These are phyloP conservation scores for Globisporangium spiculum DNA, from an alignment of 352 stramenopile genomes.

Conservation along the genomic window DNA sequence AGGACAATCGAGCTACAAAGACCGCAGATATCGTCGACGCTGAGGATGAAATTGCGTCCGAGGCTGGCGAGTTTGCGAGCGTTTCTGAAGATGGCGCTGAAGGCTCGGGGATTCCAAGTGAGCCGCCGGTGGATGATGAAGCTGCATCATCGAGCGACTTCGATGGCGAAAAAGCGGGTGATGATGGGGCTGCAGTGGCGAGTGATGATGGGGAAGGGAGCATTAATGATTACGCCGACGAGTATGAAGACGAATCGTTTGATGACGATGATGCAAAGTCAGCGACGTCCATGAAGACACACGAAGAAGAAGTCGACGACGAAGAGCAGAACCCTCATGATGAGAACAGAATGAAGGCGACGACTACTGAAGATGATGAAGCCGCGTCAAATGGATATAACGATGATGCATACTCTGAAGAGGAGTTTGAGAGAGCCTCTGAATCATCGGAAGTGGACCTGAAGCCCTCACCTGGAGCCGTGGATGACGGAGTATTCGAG, in stretches of 20 bases:
- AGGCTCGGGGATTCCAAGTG: not conserved
- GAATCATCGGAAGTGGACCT: not conserved
- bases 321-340: not conserved
- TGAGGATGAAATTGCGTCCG: constrained; percentile 11
- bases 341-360: not conserved
- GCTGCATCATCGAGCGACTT: not conserved
- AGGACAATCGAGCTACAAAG: not conserved
- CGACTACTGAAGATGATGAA: not conserved
- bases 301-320: not conserved
- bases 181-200: not conserved
- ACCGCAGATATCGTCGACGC: not conserved
- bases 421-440: constrained; percentile 34
- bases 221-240: constrained; percentile 25
- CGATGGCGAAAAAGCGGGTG: not conserved
- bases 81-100: not conserved
- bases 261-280: constrained; percentile 34
- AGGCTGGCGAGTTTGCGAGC: not conserved
- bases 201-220: constrained; percentile 10
- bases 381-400: constrained; percentile 5
- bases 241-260: constrained; percentile 53
- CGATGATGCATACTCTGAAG: constrained; percentile 29
- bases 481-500: not conserved
- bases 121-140: not conserved
- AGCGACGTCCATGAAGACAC: constrained; percentile 10
- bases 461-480: not conserved